Conservation (phyloP, 306 rosid genomes). For the Phaseolus lunatus region DNA sequence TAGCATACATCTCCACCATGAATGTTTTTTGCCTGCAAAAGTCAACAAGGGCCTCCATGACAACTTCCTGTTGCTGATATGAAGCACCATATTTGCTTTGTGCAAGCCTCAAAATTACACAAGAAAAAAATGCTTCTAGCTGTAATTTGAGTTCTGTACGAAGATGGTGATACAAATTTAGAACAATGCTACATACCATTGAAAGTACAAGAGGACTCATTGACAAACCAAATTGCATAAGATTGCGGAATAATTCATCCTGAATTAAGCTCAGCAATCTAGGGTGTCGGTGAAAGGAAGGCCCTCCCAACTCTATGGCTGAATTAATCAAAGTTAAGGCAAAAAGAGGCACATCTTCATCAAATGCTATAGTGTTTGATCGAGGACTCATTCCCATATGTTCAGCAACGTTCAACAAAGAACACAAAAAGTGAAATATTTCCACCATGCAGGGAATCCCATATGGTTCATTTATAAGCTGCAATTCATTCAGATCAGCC, state of each 20-base stretch:
- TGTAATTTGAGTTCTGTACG: slow-evolving; percentile 80
- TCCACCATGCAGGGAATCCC: slow-evolving; percentile 99
- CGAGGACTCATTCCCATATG: slow-evolving; percentile 74
- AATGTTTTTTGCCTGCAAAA: slow-evolving; percentile 86
- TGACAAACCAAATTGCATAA: slow-evolving; percentile 88
- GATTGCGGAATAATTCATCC: slow-evolving; percentile 81
- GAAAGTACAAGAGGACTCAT: slow-evolving; percentile 83
- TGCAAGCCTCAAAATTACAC: slow-evolving; percentile 85
- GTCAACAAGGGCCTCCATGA: slow-evolving; percentile 94
- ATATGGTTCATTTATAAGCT: slow-evolving; percentile 77
- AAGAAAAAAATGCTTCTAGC: slow-evolving; percentile 85
- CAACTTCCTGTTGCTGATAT: slow-evolving; percentile 91
- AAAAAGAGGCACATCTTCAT: slow-evolving; percentile 98
- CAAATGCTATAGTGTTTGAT: slow-evolving; percentile 85
- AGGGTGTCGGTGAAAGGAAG: slow-evolving; percentile 75
- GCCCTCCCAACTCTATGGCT: slow-evolving; percentile 91
- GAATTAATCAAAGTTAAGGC: slow-evolving; percentile 93
- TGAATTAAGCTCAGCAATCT: slow-evolving; percentile 74
- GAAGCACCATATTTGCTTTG: slow-evolving; percentile 85
- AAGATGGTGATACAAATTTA: slow-evolving; percentile 80
- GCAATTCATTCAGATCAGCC: slow-evolving; percentile 60
- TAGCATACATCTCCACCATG: slow-evolving; percentile 84
- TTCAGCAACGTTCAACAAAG: slow-evolving; percentile 82
- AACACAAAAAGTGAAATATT: slow-evolving; percentile 89
- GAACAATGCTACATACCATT: slow-evolving; percentile 86